Percentiles rank a stretch among this genome's conserved stretches.
Conservation (phyloP, 2,329 filamentous ascomycete genomes). For the Exophiala spinifera region DNA sequence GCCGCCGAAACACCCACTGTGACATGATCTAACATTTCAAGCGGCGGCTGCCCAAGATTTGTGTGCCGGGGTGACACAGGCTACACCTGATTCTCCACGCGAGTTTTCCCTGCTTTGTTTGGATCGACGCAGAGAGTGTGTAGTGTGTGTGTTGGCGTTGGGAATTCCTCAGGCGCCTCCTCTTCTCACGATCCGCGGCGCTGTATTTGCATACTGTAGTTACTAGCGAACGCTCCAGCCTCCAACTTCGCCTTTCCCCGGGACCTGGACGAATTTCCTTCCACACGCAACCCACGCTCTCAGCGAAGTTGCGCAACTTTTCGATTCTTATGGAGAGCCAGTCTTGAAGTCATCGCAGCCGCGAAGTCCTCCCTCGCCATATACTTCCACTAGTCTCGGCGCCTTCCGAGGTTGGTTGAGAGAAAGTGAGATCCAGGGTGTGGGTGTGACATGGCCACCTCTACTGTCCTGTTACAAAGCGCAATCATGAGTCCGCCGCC, state of each 20-base stretch:
- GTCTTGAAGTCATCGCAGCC: neutral
- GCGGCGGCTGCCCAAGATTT: neutral
- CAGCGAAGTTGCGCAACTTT: neutral
- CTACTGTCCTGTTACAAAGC: conserved; percentile 11
- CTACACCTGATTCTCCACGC: too few relatives aligned
- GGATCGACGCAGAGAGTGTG: too few relatives aligned
- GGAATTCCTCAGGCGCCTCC: neutral
- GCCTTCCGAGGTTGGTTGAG: too few relatives aligned
- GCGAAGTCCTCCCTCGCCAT: neutral
- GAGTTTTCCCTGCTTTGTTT: neutral
- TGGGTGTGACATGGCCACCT: conserved; percentile 10
- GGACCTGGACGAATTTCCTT: neutral
- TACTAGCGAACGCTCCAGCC: too few relatives aligned
- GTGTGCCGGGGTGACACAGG: neutral
- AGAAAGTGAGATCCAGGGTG: neutral
- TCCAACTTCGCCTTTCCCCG: too few relatives aligned
- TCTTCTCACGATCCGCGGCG: too few relatives aligned
- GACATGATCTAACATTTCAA: conserved; percentile 4
- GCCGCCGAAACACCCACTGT: conserved; percentile 7
- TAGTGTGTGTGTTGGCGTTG: neutral
- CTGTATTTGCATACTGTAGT: too few relatives aligned
- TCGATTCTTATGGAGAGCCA: neutral
- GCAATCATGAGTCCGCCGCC: conserved; percentile 14
- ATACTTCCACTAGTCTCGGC: neutral
- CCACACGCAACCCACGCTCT: neutral